Evolutionary conservation across 345 rosid genomes (phyloP), one percentile per base, ranked within the genome.

Genomic region (Microthlaspi erraticum): DNA sequence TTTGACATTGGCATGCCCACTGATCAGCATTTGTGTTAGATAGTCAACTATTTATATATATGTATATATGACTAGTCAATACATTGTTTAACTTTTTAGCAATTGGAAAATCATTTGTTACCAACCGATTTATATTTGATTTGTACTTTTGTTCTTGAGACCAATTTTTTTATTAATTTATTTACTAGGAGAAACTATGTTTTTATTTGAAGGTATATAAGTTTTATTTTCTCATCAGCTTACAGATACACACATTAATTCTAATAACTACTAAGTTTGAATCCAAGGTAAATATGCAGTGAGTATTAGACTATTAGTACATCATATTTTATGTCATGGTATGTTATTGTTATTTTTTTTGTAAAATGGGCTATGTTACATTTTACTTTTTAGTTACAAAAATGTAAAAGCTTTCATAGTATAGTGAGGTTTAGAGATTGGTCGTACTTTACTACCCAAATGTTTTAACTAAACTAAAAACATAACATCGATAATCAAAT

Each of bases 1-100:
- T 61, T 61, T 16, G 29, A 43, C 66, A 10, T 42, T 61, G 52
- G 39, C 26, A 61, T 51, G 16, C 56, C 33, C 23, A 23, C 5
- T 23, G 6, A 23, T 23, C 4, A 23, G 26, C 26, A 51, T 58
- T 6, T 5, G 12, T 38, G 20, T 38, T 38, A 6, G 42, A 38
- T 38, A 57, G 45, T 57, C 62, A 57, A 57, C 45, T 11, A 57
- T 57, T 57, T 20, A 3, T 20, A 18, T 38, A 10, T 49, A 49
- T 49, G n/a, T n/a, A n/a, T n/a, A n/a, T n/a, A 7, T 59, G 12
- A 38, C 32, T 23, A 59, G n/a, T 37, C 46, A 11, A 19, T 12
- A 19, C 18, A 37, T 58, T 57, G 45, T 37, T 37, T 14, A 29
- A 13, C 36, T 29, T 13, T 31, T 53, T 7, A 53, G 31, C 19